phyloP scores from a whole-genome alignment of 306 rosid genomes.

The Prunus davidiana region DNA sequence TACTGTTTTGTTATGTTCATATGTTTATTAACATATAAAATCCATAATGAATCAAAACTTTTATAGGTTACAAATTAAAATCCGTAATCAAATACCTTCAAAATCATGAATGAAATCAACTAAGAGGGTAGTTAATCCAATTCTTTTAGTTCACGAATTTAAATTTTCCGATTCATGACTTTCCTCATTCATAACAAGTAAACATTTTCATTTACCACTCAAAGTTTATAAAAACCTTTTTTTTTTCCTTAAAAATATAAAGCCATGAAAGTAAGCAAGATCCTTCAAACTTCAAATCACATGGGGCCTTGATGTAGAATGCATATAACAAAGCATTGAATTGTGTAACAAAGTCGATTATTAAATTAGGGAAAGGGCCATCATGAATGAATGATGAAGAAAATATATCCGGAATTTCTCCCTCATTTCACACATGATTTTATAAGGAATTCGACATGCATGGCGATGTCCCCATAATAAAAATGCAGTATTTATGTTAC shows the following conservation, averaged over 20 bases:
- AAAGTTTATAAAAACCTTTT: no score
- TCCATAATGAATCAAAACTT: no score
- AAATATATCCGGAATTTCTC: neutral
- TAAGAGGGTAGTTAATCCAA: no score
- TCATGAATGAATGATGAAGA: slow-evolving; percentile 5
- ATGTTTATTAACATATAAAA: no score
- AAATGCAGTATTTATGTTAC: neutral
- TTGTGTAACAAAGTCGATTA: neutral
- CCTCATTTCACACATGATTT: slow-evolving; percentile 5
- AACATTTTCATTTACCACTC: no score
- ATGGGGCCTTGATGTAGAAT: neutral
- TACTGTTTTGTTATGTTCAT: no score
- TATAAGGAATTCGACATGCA: neutral
- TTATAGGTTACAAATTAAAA: no score
- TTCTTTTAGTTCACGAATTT: no score
- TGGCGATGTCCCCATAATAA: neutral
- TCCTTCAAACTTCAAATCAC: neutral
- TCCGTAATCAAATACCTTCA: no score
- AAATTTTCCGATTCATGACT: no score
- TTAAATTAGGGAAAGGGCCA: neutral
- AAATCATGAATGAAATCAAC: no score
- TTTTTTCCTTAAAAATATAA: neutral
- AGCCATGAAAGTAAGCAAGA: neutral
- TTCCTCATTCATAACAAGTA: no score
- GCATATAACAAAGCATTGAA: neutral